Percentiles rank a stretch among this genome's conserved stretches.
Conservation (phyloP, 768 basidiomycete genomes). For the Calocera viscosa region DNA sequence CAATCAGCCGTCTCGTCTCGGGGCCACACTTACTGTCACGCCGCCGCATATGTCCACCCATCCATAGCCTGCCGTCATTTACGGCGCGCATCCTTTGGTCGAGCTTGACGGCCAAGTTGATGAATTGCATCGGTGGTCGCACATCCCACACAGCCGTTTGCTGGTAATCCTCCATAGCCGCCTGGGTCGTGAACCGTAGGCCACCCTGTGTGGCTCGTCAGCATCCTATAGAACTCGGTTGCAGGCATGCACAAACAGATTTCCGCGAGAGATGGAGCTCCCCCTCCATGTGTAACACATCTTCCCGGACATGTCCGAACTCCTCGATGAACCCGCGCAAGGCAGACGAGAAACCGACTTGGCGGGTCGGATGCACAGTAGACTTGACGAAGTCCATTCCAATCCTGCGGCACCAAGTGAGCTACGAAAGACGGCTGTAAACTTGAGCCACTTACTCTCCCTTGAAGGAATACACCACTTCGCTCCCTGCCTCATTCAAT, state of each 20-base stretch:
- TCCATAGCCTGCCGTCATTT: not conserved
- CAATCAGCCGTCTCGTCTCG: not conserved
- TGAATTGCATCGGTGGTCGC: not conserved
- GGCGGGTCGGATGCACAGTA: conserved; percentile 30
- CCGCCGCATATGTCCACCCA: not conserved
- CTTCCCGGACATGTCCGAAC: conserved; percentile 26
- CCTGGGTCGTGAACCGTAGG: not conserved
- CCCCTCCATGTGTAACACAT: conserved; percentile 33
- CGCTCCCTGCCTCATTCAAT: conserved; percentile 32
- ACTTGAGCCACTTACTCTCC: conserved; percentile 28
- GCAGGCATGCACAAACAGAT: conserved; percentile 20
- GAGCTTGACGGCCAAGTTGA: not conserved
- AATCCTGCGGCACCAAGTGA: conserved; percentile 22
- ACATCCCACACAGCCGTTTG: not conserved
- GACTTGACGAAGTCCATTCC: conserved; percentile 36
- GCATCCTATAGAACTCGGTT: not conserved
- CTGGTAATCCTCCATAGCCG: not conserved
- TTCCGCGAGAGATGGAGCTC: conserved; percentile 32
- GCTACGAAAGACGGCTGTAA: not conserved
- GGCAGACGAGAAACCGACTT: conserved; percentile 28
- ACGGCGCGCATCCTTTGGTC: not conserved
- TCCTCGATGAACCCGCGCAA: conserved; percentile 35
- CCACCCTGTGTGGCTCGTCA: not conserved
- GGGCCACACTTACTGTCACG: not conserved
- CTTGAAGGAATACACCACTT: conserved; percentile 32